These are phyloP conservation scores for Deinandra increscens DNA, from an alignment of 129 eudicot genomes.

Conservation along the genomic window DNA sequence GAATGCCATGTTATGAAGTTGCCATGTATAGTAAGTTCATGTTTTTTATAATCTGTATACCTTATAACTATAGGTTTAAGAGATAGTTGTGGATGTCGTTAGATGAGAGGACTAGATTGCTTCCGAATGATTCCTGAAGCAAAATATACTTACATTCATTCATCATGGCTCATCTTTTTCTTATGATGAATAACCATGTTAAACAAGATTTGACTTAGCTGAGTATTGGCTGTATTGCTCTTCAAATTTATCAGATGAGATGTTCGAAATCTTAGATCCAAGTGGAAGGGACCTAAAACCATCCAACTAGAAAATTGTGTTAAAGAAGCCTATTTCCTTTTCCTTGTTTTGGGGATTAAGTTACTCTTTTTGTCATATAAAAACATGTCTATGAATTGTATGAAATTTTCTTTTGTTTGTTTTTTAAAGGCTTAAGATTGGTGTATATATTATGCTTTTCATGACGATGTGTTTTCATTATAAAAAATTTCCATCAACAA, in stretches of 20 bases:
- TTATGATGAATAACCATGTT: not conserved
- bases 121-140: not conserved
- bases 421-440: slow-evolving; percentile 16
- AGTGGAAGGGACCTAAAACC: not conserved
- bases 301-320: not conserved
- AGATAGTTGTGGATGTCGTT: not conserved
- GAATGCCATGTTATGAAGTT: slow-evolving; percentile 2
- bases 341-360: not conserved
- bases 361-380: not conserved
- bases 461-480: slow-evolving; percentile 6
- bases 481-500: slow-evolving; percentile 14
- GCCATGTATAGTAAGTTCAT: slow-evolving; percentile 1
- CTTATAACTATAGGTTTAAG: not conserved
- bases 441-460: slow-evolving; percentile 3
- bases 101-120: not conserved
- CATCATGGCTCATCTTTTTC: not conserved
- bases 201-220: not conserved
- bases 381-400: not conserved
- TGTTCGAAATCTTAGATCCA: not conserved
- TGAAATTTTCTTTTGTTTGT: not conserved
- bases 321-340: not conserved
- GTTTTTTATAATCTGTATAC: not conserved
- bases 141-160: not conserved
- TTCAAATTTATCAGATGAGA: not conserved
- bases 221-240: slow-evolving; percentile 6